Evolutionary conservation across 352 stramenopile species (phyloP), one percentile per base, ranked within the genome.

Genomic region (Phytopythium cucurbitacearum): DNA sequence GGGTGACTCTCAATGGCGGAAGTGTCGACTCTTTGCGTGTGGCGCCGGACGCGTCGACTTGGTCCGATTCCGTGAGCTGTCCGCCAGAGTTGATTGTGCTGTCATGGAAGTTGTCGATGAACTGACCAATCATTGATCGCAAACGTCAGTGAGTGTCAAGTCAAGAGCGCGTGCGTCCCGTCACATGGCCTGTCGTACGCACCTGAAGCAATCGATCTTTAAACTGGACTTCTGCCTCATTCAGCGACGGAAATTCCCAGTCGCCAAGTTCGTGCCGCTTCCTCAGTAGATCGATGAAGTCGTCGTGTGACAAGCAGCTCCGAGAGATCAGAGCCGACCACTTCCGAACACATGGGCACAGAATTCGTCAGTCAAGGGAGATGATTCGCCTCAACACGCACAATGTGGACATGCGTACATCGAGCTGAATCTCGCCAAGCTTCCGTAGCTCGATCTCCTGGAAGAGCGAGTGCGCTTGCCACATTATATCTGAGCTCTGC

Each of bases 181-280:
- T 44, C 40, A 44, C 21, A 28, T 44, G 40, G 12, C 40, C 40
- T 1, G 16, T 8, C 9, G 40, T 45, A 13, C 32, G 9, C 44
- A 71, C 78, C 62, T 80, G 50, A 41, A 71, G 64, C 13, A 87
- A 61, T 43, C 57, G 64, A 15, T 51, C 45, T 0, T 62, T 56
- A 3, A 51, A 53, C 55, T 71, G 69, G 13, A 67, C 9, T 34
- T 86, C 69, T 0, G 64, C 36, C 11, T 86, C 69, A 4, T 76
- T 79, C 3, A 87, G 60, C 3, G 56, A 49, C 3, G 78, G 75
- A 33, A 77, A 85, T 28, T 39, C 41, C 75, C 78, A 89, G 7
- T 75, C 48, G 9, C 71, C 71, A 35, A 85, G 64, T 41, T 89
- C 78, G n/a, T 82, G 75, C 2, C 78, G 73, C 34, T 71, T 69